Evolutionary conservation across 2,329 filamentous ascomycete genomes (phyloP), one percentile per base, ranked within the genome.

Genomic region (Phialemonium atrogriseum): DNA sequence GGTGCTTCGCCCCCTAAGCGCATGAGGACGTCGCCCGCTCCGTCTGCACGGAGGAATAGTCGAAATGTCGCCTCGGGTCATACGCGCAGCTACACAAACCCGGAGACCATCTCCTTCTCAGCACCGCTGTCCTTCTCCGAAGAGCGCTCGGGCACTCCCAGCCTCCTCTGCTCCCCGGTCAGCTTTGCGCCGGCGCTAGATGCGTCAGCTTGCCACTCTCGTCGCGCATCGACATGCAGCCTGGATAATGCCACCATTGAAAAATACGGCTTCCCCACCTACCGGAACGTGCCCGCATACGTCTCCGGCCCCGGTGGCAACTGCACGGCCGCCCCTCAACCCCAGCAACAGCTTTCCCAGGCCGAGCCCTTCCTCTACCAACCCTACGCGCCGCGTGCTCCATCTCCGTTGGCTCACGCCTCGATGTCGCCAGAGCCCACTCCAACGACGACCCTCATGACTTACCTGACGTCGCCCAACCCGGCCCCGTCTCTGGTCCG

Each of bases 221-320:
- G 83, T 41, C 75, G 80, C 27, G 69, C 72, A 8, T 86, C 83
- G 13, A 74, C 70, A 26, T 77, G 75, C 47, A 77, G 73, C 47
- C 65, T 88, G 27, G 82, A 88, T 43, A 73, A 74, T 42, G 62
- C 65, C 37, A 66, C 73, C 21, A 60, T 85, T 34, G 76, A 71
- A 46, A 78, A 77, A 43, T 89, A 79, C 58, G 81, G 80, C 38
- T 93, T 85, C 60, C 81, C 86, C n/a, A 84, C 83, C 27, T 94
- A 91, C 59, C 80, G 81, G 36, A 79, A 83, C 45, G 51, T 70
- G 21, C 49, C 62, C 12, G 48, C 51, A 8, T 24, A 50, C 16
- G 48, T 40, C 11, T 26, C 38, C 25, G 35, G 50, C 12, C 45
- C 53, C 24, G 41, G 47, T 32, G 39, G 34, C 34, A 48, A 42